Base-by-base conservation (phyloP, 1,284 basidiomycete genomes). In the Malassezia restricta region DNA sequence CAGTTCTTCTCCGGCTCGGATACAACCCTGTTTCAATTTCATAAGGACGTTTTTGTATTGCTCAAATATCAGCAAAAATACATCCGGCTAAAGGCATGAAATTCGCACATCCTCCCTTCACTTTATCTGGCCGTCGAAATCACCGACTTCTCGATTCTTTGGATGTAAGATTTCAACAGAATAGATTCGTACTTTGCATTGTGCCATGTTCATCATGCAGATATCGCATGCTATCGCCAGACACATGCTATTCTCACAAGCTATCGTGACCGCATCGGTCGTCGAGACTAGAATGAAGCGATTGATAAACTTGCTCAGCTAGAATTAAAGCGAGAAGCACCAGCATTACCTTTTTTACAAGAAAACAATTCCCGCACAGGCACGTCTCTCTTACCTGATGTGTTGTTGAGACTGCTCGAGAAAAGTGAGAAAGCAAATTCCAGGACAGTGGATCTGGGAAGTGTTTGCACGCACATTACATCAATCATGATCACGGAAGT, bases 401-500 rank as follows among this genome's bases (percentile, higher is more conserved):
- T 1, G 83, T 85, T 1, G 77, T 85, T 2, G 84, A 83, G 0
- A 75, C 85, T n/a, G 78, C 83, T 55, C 74, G 83, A 5, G 83
- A 83, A 3, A 78, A 79, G 35, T 77, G 79, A 64, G 80, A 81
- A 77, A 65, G 64, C 41, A 40, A 61, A 32, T 71, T 82, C 5
- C 79, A 80, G 48, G 82, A 82, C 7, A 66, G 78, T 29, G 74
- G 80, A 30, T 83, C 83, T 0, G 84, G 66, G 76, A 78, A 45
- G 79, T 85, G 15, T 84, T 79, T 60, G 82, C 83, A 35, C 64
- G 52, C 57, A 49, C 42, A 47, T 63, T 0, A 12, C 15, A 15
- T 35, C 11, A 5, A 5, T 15, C 28, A 2, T 2, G 29, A 5
- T 38, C 9, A 43, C 35, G 41, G 37, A 40, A 17, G 30, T 35